Percentiles rank a stretch among this genome's conserved stretches.
phyloP scores from a whole-genome alignment of 768 basidiomycete species.

The Pisolithus albus region DNA sequence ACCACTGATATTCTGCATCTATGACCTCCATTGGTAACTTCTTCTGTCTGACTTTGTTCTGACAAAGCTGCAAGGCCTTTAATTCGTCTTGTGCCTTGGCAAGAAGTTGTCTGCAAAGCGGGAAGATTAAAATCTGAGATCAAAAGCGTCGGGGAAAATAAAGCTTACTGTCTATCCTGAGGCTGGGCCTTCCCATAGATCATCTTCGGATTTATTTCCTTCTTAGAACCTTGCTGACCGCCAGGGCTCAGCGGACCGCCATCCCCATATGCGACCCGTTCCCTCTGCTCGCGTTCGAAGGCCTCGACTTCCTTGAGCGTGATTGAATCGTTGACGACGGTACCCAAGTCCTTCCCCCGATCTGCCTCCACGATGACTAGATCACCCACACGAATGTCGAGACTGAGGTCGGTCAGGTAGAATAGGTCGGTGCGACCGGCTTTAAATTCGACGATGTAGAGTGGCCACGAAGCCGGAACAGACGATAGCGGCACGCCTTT shows the following conservation, averaged over 20 bases:
- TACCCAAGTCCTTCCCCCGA: slow-evolving; percentile 87
- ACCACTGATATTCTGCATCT: slow-evolving; percentile 99
- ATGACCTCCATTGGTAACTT: slow-evolving; percentile 99
- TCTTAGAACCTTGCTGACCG: slow-evolving; percentile 46
- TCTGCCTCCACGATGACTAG: slow-evolving; percentile 98
- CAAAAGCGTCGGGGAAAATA: neutral
- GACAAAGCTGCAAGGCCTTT: slow-evolving; percentile 86
- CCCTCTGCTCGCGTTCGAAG: slow-evolving; percentile 77
- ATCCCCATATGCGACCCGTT: slow-evolving; percentile 39
- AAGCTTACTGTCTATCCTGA: slow-evolving; percentile 71
- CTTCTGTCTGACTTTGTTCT: slow-evolving; percentile 87
- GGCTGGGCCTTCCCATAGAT: slow-evolving; percentile 84
- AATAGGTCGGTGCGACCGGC: slow-evolving; percentile 93
- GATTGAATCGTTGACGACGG: slow-evolving; percentile 86
- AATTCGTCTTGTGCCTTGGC: slow-evolving; percentile 86
- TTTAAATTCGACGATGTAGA: slow-evolving; percentile 97
- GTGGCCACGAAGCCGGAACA: slow-evolving; percentile 78
- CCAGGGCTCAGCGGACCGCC: slow-evolving; percentile 47
- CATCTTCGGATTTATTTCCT: slow-evolving; percentile 91
- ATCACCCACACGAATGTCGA: slow-evolving; percentile 75
- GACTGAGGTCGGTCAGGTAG: slow-evolving; percentile 67
- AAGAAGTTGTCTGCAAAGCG: slow-evolving; percentile 51
- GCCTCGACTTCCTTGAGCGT: slow-evolving; percentile 86
- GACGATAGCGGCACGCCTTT: slow-evolving; percentile 82
- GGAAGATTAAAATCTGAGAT: slow-evolving; percentile 5